Percentiles rank a stretch among this genome's conserved stretches.
phyloP scores from a whole-genome alignment of 2,329 filamentous ascomycete species.

The Colletotrichum falcatum region DNA sequence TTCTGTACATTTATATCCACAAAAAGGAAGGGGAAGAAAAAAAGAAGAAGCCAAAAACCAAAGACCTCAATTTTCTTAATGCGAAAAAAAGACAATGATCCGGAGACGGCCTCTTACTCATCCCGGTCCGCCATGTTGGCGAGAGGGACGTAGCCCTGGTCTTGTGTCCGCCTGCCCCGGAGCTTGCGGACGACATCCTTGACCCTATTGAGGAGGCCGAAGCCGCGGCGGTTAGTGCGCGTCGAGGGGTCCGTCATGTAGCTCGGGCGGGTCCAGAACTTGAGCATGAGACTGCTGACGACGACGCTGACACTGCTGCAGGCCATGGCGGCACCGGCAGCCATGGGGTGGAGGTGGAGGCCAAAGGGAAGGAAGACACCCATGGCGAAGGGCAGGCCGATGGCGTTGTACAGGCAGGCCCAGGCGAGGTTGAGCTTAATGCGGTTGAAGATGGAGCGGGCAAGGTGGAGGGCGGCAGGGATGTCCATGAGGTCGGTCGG shows the following conservation, averaged over 20 bases:
- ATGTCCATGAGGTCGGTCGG: conserved; percentile 92
- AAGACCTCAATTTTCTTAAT: background rate
- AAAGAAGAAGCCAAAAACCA: background rate
- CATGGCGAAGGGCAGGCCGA: conserved; percentile 97
- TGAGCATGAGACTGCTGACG: conserved; percentile 82
- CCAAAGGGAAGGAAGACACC: conserved; percentile 93
- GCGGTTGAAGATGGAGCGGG: conserved; percentile 85
- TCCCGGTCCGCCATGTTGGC: conserved; percentile 59
- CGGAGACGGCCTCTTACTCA: conserved; percentile 14
- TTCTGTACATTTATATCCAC: conserved; percentile 11
- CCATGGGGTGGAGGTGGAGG: conserved; percentile 90
- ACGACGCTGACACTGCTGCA: conserved; percentile 92
- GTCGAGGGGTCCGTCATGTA: conserved; percentile 85
- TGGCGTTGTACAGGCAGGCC: conserved; percentile 92
- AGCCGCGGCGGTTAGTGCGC: conserved; percentile 65
- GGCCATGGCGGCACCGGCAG: conserved; percentile 94
- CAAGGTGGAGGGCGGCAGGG: conserved; percentile 85
- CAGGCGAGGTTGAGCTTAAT: conserved; percentile 95
- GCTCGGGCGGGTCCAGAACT: conserved; percentile 83
- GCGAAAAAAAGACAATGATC: background rate
- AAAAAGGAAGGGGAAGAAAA: background rate
- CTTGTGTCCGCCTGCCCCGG: conserved; percentile 54
- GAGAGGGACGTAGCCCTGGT: conserved; percentile 71
- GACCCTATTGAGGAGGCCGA: conserved; percentile 56
- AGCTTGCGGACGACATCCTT: conserved; percentile 55